Conservation (phyloP, 225 moss, liverwort and hornwort species). For the Sphagnum tenellum region DNA sequence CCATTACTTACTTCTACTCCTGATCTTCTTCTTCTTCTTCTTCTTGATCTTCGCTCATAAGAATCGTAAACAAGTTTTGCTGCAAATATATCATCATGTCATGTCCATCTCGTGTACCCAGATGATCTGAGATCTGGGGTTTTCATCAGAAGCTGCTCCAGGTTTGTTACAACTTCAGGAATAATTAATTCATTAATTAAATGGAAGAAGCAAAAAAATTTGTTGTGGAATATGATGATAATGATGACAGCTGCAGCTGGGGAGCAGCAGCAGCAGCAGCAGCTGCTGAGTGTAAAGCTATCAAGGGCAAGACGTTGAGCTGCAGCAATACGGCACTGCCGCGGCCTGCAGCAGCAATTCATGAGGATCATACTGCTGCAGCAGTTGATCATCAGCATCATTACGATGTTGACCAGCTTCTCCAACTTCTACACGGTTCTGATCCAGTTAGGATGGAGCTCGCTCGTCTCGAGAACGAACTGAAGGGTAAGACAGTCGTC, state of each 20-base stretch:
- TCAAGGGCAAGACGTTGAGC: slow-evolving; percentile 18
- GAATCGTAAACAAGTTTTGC: too few species aligned
- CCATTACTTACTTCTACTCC: too few species aligned
- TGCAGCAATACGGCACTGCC: slow-evolving; percentile 53
- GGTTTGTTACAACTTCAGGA: too few species aligned
- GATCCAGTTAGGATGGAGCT: slow-evolving; percentile 99
- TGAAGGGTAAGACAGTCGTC: slow-evolving; percentile 64
- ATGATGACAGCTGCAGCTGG: slow-evolving; percentile 7
- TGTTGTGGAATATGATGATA: slow-evolving; percentile 74
- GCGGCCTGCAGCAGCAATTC: slow-evolving; percentile 54
- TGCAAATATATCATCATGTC: too few species aligned
- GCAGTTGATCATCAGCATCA: too few species aligned
- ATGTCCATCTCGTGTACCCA: too few species aligned
- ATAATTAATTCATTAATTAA: background rate
- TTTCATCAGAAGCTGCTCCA: too few species aligned
- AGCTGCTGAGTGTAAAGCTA: too few species aligned
- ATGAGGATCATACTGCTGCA: slow-evolving; percentile 10
- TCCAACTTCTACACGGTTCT: slow-evolving; percentile 92
- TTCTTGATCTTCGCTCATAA: too few species aligned
- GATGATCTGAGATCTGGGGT: too few species aligned
- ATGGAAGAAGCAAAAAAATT: slow-evolving; percentile 87
- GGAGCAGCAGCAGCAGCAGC: too few species aligned
- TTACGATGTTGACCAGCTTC: slow-evolving; percentile 29
- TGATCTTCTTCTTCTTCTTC: too few species aligned
- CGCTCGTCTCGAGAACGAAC: slow-evolving; percentile 92